phyloP scores from a whole-genome alignment of 169 alveolate genomes.

The Eimeria mitis region DNA sequence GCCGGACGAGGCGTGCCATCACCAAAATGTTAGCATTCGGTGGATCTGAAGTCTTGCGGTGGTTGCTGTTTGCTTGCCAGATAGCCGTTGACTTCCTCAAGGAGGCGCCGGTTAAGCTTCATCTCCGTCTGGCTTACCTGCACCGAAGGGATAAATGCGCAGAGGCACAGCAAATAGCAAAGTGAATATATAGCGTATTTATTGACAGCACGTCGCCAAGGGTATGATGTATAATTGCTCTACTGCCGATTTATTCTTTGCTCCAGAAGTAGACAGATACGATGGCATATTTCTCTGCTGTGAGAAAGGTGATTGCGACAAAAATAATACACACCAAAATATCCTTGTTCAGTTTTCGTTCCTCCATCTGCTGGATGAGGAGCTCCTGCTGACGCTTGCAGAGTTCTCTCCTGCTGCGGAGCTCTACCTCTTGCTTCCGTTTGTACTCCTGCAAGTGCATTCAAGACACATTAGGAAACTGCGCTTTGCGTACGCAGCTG shows the following conservation, averaged over 20 bases:
- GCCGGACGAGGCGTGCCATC: not conserved
- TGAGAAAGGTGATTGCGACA: not conserved
- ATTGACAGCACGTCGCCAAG: not conserved
- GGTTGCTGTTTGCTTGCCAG: not conserved
- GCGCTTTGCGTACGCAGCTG: not conserved
- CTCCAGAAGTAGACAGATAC: not conserved
- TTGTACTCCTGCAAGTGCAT: conserved; percentile 26
- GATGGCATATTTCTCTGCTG: not conserved
- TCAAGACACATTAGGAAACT: not conserved
- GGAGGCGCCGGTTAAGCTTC: conserved; percentile 69
- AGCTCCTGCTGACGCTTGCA: conserved; percentile 75
- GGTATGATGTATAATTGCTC: not conserved
- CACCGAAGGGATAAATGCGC: not conserved
- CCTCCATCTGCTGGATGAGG: conserved; percentile 62
- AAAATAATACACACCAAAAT: conserved; percentile 14
- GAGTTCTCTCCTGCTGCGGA: conserved; percentile 48
- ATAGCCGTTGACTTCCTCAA: conserved; percentile 70
- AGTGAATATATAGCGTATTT: not conserved
- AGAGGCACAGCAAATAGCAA: not conserved
- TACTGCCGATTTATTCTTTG: not conserved
- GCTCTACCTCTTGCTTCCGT: conserved; percentile 28
- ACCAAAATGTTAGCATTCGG: not conserved
- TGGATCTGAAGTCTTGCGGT: not conserved
- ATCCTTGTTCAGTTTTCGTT: conserved; percentile 62
- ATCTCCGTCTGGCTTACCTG: conserved; percentile 76